Conservation (phyloP, 352 stramenopile species). For the Globisporangium spiculum region DNA sequence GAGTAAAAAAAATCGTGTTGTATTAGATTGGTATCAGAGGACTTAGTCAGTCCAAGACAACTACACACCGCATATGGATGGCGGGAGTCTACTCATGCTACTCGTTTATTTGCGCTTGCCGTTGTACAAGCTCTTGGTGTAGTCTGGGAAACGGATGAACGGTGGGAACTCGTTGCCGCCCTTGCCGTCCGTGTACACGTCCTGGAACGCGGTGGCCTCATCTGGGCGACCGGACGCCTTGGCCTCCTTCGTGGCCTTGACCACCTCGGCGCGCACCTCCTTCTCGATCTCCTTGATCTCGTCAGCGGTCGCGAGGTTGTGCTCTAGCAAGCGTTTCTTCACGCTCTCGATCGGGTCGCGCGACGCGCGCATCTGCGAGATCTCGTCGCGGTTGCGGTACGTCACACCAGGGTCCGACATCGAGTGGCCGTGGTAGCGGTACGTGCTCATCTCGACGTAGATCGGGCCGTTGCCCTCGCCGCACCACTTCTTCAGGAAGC, state of each 20-base stretch:
- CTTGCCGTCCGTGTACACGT: conserved; percentile 91
- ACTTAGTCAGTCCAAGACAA: neutral
- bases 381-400: conserved; percentile 99
- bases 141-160: conserved; percentile 98
- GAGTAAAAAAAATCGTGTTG: conserved; percentile 13
- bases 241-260: conserved; percentile 92
- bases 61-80: neutral
- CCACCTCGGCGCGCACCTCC: conserved; percentile 97
- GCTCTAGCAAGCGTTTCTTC: conserved; percentile 97
- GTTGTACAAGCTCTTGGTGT: conserved; percentile 92
- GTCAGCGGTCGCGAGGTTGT: conserved; percentile 92
- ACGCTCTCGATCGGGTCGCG: conserved; percentile 98
- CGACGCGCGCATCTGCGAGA: conserved; percentile 97
- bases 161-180: conserved; percentile 90
- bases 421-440: conserved; percentile 99
- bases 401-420: conserved; percentile 99
- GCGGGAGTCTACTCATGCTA: neutral
- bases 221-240: conserved; percentile 73
- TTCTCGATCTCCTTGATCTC: conserved; percentile 99
- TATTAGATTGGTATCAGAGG: neutral
- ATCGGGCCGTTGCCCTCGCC: conserved; percentile 97
- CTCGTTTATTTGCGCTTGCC: conserved; percentile 50
- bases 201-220: conserved; percentile 56
- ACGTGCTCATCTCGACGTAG: conserved; percentile 99
- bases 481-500: conserved; percentile 96